phyloP scores from a whole-genome alignment of 2,329 filamentous ascomycete species.

The Colletotrichum sp. region DNA sequence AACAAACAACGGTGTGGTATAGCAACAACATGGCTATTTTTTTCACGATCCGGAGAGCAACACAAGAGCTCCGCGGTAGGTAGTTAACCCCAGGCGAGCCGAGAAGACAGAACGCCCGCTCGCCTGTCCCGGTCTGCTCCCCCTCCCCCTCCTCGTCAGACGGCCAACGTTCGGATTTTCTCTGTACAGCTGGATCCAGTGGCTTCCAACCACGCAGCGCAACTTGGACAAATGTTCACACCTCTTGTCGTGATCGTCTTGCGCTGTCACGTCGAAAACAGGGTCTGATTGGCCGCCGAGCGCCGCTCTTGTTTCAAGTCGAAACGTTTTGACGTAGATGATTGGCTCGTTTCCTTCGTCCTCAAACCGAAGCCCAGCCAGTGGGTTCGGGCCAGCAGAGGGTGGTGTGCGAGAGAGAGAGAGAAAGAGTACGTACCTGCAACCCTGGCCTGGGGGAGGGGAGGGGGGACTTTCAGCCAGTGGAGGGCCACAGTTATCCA shows the following conservation, averaged over 20 bases:
- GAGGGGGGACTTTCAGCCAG: neutral
- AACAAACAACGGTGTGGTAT: neutral
- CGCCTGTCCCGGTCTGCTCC: neutral
- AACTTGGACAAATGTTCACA: neutral
- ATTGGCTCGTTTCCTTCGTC: conserved; percentile 4
- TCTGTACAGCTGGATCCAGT: neutral
- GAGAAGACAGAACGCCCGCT: neutral
- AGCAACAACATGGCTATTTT: neutral
- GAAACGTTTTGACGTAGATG: neutral
- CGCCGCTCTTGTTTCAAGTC: conserved; percentile 18
- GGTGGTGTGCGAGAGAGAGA: neutral
- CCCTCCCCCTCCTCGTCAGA: conserved; percentile 8
- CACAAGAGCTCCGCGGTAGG: neutral
- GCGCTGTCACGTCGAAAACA: conserved; percentile 16
- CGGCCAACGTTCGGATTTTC: neutral
- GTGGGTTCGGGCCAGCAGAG: neutral
- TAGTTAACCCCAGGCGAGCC: neutral
- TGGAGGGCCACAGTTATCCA: neutral
- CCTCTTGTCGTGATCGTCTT: conserved; percentile 8
- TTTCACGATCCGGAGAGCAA: neutral
- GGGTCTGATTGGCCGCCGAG: conserved; percentile 9
- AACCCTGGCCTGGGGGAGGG: neutral
- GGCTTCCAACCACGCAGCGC: neutral
- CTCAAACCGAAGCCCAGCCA: conserved; percentile 17
- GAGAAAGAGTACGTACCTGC: neutral